Evolutionary conservation across 1,284 basidiomycete genomes (phyloP).

Genomic region (Malassezia psittaci): DNA sequence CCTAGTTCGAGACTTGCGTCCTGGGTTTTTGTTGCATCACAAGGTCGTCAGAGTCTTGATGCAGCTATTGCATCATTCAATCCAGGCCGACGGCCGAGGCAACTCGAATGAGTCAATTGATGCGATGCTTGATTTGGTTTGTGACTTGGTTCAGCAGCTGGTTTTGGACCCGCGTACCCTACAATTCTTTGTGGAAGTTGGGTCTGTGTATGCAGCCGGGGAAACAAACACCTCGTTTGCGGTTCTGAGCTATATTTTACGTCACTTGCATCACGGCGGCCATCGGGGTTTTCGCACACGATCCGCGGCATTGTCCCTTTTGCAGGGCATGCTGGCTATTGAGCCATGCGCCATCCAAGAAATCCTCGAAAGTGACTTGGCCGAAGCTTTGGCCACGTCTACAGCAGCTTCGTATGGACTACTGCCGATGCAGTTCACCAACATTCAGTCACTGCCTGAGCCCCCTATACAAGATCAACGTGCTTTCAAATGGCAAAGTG

Average conservation of each 20-base stretch:
- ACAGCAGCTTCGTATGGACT: not conserved
- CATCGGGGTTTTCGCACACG: not conserved
- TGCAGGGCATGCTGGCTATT: not conserved
- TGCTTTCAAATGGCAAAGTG: not conserved
- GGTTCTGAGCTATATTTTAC: not conserved
- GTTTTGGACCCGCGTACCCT: not conserved
- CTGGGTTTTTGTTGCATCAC: conserved; percentile 2
- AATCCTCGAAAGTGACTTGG: not conserved
- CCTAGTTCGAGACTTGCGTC: not conserved
- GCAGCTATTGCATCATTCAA: conserved; percentile 2
- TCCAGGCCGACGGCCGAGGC: not conserved
- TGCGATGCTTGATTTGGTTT: conserved; percentile 1
- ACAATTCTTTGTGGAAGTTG: conserved; percentile 1
- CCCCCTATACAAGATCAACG: not conserved
- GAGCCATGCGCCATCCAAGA: not conserved
- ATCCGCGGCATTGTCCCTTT: not conserved
- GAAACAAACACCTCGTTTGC: not conserved
- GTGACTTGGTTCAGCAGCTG: not conserved
- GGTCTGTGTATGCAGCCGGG: not conserved
- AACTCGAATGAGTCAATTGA: not conserved
- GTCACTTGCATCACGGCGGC: not conserved
- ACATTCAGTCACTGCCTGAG: not conserved
- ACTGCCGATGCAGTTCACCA: not conserved
- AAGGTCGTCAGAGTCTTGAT: not conserved
- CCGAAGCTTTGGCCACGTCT: not conserved